Base-by-base conservation (phyloP, 306 rosid genomes). In the Medicago truncatula region DNA sequence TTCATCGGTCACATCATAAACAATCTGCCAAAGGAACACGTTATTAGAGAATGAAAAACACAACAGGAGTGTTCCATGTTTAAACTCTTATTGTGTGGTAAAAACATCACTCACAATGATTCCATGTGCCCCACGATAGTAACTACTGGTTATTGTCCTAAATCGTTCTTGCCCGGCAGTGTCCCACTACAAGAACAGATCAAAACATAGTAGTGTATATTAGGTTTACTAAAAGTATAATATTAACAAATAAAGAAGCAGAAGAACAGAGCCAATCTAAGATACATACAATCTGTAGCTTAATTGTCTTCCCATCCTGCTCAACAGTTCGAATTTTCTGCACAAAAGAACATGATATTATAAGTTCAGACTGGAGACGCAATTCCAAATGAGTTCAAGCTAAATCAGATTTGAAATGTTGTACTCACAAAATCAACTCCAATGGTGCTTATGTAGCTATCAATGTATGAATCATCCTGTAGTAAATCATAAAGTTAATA, bases 371-470 rank as follows among this genome's bases (percentile, higher is more conserved):
- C 40, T 36, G 13, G 18, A 71, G 65, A 52, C 18, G 52, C 57
- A 41, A 36, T 56, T 72, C 20, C 67, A 81, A 73, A 80, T 34
- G 46, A 78, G 56, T 74, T 85, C 78, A 81, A 49, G 73, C 79
- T 75, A 57, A 64, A 56, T 16, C 8, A 43, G n/a, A 47, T 1
- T 49, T 52, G 70, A 2, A 40, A 73, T 13, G n/a, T 36, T 70
- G 65, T 75, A 85, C 98, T 90, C 87, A 95, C 98, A 82, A 95
- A 95, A 84, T 95, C 98, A 81, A 95, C 98, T 65, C 98, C 98
- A 7, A 95, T 95, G 70, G 98, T 95, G 92, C 98, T 95, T 77
- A 95, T 95, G 85, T 95, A 95, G 91, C 98, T 95, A 40, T 95
- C 98, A 76, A 95, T 81, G 86, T 95, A 95, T 9, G 98, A 95